Evolutionary conservation across 2,329 filamentous ascomycete species (phyloP), one percentile per base, ranked within the genome.

Genomic region (Plenodomus biglobosus): DNA sequence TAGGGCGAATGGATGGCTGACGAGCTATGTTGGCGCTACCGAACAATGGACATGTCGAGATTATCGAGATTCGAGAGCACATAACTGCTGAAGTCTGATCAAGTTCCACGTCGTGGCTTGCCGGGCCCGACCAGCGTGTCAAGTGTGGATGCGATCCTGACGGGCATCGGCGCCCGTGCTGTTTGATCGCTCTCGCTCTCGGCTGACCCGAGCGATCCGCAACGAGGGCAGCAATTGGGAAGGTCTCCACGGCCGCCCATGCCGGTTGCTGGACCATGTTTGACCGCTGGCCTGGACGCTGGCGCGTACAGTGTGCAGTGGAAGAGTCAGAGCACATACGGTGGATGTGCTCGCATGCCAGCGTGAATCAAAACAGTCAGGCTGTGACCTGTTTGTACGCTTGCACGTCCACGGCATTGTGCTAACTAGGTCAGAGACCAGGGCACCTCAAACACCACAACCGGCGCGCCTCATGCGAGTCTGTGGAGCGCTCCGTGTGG

Each of bases 201-300:
- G 65, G 61, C 55, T 58, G 50, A 57, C 50, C 62, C 65, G 61
- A 63, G 57, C 49, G 65, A 68, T 68, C 64, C 60, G 58, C 63
- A 53, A 56, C 64, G 56, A 64, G 65, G 64, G 56, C 6, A 32
- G 27, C 27, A 11, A 32, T 11, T 32, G 8, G 27, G 49, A 53
- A 56, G 55, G 56, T 40, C 52, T 15, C 57, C 53, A 56, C 22
- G 27, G 27, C 27, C 27, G 27, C 27, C 13, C 8, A 11, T 15
- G 27, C 27, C 27, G 27, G 15, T 32, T 42, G n/a, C 8, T n/a
- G 40, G 13, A 35, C 30, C 6, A 11, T 10, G 13, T 3, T 7
- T 7, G 27, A 32, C 6, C 27, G 27, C 27, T 3, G 27, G 15
- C 27, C 27, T 11, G 27, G 27, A 32, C 6, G 11, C 27, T 32